Evolutionary conservation across 768 basidiomycete genomes (phyloP), one percentile per base, ranked within the genome.

Genomic region (Leucogyrophana mollusca): DNA sequence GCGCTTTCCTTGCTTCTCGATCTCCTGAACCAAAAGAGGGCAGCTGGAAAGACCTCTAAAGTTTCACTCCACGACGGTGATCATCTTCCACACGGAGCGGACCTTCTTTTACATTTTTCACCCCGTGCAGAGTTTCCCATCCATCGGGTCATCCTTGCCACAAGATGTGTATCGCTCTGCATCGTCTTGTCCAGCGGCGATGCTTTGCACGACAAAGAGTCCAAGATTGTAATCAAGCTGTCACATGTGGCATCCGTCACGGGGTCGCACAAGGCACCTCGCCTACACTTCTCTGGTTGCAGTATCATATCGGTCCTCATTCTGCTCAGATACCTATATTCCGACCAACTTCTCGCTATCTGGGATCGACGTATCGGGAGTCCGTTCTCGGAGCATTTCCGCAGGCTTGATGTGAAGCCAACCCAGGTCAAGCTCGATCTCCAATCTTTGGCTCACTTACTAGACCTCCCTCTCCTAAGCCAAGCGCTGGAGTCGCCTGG

Each of bases 281-380:
- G 65, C 10, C 59, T 87, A 2, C 59, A 60, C 14, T 56, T 95
- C 35, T 58, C 69, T 0, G 80, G 80, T 2, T 80, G 79, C 50
- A 78, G 82, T 36, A 74, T 85, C 0, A 67, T 94, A 6, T 70
- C 90, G 0, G 64, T 86, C 13, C 76, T 96, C 13, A 74, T 95
- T 17, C 69, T 97, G 16, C 62, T 96, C 16, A 76, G 83, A 18
- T 97, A 93, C 57, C 65, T 97, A n/a, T 97, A 97, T 65, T 78
- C 88, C 1, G 95, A 99, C 61, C 78, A 83, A 33, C 64, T 94
- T 1, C 70, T 90, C 9, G 83, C 90, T 0, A 63, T 94, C 11
- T 94, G 93, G 90, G 94, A 98, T 60, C 72, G 74, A 10, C 80
- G 92, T 14, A 73, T 90, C 9, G 73, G 68, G 4, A 53, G 67